These are phyloP conservation scores for Neopestalotiopsis clavispora DNA, from an alignment of 2,329 filamentous ascomycete species.

Conservation along the genomic window DNA sequence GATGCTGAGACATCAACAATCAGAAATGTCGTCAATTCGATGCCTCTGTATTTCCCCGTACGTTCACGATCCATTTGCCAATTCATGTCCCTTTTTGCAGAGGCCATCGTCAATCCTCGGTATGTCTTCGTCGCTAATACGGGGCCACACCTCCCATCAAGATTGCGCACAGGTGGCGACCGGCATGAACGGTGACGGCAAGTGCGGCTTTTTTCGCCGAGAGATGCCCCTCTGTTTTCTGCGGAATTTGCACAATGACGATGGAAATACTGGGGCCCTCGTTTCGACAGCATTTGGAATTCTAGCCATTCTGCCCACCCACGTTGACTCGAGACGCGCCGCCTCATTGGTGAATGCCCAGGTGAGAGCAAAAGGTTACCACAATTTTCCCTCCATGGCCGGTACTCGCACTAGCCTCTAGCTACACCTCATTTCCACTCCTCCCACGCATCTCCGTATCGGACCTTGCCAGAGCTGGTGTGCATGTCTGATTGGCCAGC, in stretches of 20 bases:
- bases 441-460: slow-evolving; percentile 4
- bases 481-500: not conserved
- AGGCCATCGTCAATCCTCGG: not conserved
- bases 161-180: not conserved
- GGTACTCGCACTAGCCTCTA: slow-evolving; percentile 8
- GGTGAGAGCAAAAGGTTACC: not conserved
- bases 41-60: not conserved
- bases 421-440: not conserved
- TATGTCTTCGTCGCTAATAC: not conserved
- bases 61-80: not conserved
- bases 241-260: slow-evolving; percentile 14
- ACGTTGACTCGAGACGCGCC: slow-evolving; percentile 13
- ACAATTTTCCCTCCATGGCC: not conserved
- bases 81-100: not conserved
- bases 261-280: slow-evolving; percentile 5
- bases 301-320: not conserved
- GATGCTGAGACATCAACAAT: not conserved
- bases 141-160: not conserved
- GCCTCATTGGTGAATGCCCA: slow-evolving; percentile 4
- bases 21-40: not conserved
- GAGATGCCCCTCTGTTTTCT: not conserved
- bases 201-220: slow-evolving; percentile 17
- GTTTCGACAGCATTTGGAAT: slow-evolving; percentile 5
- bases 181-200: slow-evolving; percentile 12
- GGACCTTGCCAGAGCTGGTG: not conserved